These are phyloP conservation scores for Diaporthe nobilis DNA, from an alignment of 2,329 filamentous ascomycete species.

Conservation along the genomic window DNA sequence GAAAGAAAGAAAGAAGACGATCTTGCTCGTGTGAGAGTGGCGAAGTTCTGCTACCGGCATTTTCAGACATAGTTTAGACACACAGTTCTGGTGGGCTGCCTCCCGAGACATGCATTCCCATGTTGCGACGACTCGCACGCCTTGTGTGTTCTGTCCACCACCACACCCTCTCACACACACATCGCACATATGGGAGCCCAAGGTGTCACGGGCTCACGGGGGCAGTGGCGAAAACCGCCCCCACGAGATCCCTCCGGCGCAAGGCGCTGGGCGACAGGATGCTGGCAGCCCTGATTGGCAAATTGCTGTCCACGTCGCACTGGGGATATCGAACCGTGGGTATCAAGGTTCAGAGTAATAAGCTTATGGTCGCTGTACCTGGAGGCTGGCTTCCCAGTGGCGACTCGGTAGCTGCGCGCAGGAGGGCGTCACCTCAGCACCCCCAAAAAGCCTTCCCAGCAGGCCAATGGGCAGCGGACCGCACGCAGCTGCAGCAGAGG, in stretches of 20 bases:
- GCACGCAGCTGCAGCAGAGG: background rate
- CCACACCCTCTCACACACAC: background rate
- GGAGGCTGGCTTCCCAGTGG: background rate
- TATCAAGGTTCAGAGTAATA: background rate
- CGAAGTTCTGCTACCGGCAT: conserved; percentile 3
- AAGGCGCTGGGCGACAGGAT: background rate
- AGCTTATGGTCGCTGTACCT: background rate
- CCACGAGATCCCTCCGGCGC: background rate
- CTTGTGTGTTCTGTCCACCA: background rate
- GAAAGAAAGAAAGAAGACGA: background rate
- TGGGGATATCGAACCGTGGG: background rate
- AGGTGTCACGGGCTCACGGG: background rate
- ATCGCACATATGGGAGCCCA: background rate
- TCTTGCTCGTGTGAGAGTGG: conserved; percentile 1
- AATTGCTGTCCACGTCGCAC: background rate
- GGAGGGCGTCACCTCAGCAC: background rate
- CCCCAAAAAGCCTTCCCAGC: background rate
- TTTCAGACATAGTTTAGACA: background rate
- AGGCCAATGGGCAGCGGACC: background rate
- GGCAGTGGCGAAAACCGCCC: background rate
- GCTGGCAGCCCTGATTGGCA: no score
- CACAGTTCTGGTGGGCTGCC: conserved; percentile 5
- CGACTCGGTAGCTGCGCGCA: background rate
- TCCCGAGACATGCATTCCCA: conserved; percentile 21
- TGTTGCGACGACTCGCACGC: conserved; percentile 9